Evolutionary conservation across 2,329 filamentous ascomycete genomes (phyloP), one percentile per base, ranked within the genome.

Genomic region (Xylaria sp.): DNA sequence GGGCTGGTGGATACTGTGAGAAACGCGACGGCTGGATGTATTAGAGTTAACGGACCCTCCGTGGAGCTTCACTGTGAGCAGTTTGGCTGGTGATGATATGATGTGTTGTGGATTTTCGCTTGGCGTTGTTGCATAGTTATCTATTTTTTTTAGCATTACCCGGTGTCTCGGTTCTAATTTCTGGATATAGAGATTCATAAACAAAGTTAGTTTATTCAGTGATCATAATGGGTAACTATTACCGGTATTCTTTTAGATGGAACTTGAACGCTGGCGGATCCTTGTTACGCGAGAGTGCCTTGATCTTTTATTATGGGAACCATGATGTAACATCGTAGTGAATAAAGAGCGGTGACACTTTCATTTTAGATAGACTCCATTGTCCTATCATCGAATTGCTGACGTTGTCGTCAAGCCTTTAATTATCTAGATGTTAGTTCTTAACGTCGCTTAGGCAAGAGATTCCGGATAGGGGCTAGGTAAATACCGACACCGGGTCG

Each of bases 61-160:
- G 79, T 86, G n/a, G 83, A 85, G 72, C 76, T 86, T 55, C 83
- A 86, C 72, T 83, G 81, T 68, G 84, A 86, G 73, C 79, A 84
- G 72, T 85, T 85, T 68, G 81, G 81, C 2, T 84, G 82, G 82
- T 83, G 66, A 73, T 68, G 25, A 43, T 23, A n/a, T 55, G 46
- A 36, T 30, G 45, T 2, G 46, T 1, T 7, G 8, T 57, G 32
- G 7, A 25, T 48, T 57, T 52, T 43, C 0, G 6, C 39, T 58
- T 39, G n/a, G 50, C 60, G 39, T 8, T 30, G n/a, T 28, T 30
- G 15, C 15, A 10, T 28, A 6, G 25, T 30, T 18, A 52, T 52
- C 15, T 52, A 9, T 30, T n/a, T 30, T 52, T 32, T 28, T 28
- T 12, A 32, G 25, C 25, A n/a, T 32, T 9, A 6, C 18, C 18